A percentile compares a stretch with the other conserved stretches of the same genome.
These are phyloP conservation scores for Yamadazyma pseudoaaseri DNA, from an alignment of 1,139 yeast genomes.

Conservation along the genomic window DNA sequence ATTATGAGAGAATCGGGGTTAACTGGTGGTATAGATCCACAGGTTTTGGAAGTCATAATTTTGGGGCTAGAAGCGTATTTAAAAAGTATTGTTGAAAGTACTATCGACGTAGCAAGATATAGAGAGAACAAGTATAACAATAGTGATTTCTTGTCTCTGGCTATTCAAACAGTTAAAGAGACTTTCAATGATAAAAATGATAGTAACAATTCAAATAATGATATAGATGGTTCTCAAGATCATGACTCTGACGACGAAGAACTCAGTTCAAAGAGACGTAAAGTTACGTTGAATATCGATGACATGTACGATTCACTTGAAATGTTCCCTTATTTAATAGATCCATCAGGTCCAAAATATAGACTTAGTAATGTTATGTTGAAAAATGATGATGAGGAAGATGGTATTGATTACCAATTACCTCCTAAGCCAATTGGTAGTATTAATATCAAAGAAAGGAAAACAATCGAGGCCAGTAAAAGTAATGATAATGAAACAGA, in stretches of 20 bases:
- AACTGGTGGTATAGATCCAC: slow-evolving; percentile 73
- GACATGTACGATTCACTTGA: slow-evolving; percentile 65
- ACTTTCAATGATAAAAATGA: slow-evolving; percentile 11
- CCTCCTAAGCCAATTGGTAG: slow-evolving; percentile 27
- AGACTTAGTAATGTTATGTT: slow-evolving; percentile 52
- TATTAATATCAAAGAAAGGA: slow-evolving; percentile 4
- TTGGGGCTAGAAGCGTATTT: slow-evolving; percentile 80
- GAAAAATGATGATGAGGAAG: slow-evolving; percentile 55
- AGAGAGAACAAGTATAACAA: slow-evolving; percentile 53
- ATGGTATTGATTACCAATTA: slow-evolving; percentile 42
- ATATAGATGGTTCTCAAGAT: slow-evolving; percentile 1
- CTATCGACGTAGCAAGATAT: slow-evolving; percentile 69
- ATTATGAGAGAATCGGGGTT: slow-evolving; percentile 89
- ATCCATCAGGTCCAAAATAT: slow-evolving; percentile 61
- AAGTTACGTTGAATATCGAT: slow-evolving; percentile 55
- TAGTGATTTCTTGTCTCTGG: slow-evolving; percentile 31
- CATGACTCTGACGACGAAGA: slow-evolving; percentile 18
- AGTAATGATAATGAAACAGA: slow-evolving; percentile 4
- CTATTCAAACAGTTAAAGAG: slow-evolving; percentile 20
- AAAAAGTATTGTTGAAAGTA: slow-evolving; percentile 69
- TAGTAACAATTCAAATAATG: slow-evolving; percentile 2
- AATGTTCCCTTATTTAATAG: slow-evolving; percentile 65
- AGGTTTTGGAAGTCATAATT: slow-evolving; percentile 72
- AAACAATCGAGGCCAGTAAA: slow-evolving; percentile 4
- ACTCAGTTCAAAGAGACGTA: slow-evolving; percentile 22